These are phyloP conservation scores for Solanum lycopersicoides DNA, from an alignment of 257 asterid species.

Conservation along the genomic window DNA sequence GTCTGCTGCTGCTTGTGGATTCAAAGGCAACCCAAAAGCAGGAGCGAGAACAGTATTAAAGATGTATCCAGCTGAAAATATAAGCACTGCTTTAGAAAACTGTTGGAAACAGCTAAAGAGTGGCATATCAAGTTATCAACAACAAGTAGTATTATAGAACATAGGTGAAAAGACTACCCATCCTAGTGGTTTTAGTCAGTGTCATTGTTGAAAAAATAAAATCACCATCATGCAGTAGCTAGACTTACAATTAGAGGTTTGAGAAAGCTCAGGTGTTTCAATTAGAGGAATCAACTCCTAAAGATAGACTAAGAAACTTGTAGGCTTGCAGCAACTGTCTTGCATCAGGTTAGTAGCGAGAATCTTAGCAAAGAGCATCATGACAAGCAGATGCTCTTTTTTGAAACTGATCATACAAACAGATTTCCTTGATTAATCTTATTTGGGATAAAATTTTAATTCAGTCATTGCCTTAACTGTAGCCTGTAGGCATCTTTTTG, in stretches of 20 bases:
- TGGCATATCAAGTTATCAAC: background rate
- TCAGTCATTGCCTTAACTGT: background rate
- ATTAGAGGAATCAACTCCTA: background rate
- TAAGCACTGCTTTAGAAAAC: background rate
- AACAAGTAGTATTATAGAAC: background rate
- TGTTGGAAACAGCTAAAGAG: background rate
- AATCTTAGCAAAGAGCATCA: background rate
- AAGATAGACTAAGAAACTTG: background rate
- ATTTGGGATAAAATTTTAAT: background rate
- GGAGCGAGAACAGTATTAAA: constrained; percentile 53
- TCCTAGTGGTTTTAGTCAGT: background rate
- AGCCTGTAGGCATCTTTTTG: background rate
- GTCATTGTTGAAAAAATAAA: background rate
- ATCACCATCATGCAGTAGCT: background rate
- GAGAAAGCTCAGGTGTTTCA: background rate
- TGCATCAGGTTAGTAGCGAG: background rate
- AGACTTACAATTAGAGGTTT: background rate
- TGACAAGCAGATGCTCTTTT: background rate
- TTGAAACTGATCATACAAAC: background rate
- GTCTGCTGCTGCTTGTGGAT: constrained; percentile 62
- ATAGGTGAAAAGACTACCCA: background rate
- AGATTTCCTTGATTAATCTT: background rate
- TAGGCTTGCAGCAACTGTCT: background rate
- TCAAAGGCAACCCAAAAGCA: constrained; percentile 46
- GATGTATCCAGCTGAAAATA: constrained; percentile 39